Evolutionary conservation across 192 early-diverging fungal species (phyloP).

Genomic region (Oehlia diaphana): DNA sequence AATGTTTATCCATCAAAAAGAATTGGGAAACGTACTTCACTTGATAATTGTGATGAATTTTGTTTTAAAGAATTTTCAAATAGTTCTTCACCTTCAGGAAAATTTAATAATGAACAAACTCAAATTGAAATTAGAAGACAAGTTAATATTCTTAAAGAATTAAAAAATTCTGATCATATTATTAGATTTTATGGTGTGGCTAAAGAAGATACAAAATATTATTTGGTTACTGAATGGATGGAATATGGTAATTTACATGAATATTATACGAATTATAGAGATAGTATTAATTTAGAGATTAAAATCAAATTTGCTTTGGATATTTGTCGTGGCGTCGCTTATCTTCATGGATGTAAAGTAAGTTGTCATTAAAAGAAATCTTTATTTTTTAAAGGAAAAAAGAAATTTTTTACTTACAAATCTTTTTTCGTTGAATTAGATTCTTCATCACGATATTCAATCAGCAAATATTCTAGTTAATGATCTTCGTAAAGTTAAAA

Average conservation of each 20-base stretch:
- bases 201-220: conserved; percentile 29
- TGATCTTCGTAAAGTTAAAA: neutral
- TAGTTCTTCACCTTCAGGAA: neutral
- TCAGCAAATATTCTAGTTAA: conserved; percentile 12
- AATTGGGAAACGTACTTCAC: neutral
- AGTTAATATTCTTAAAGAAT: conserved; percentile 16
- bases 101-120: neutral
- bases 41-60: neutral
- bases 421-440: neutral
- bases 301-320: conserved; percentile 41
- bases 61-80: neutral
- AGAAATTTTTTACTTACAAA: neutral
- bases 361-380: no score
- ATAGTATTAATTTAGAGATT: neutral
- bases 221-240: conserved; percentile 42
- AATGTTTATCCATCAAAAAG: neutral
- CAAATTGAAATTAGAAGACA: neutral
- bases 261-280: conserved; percentile 32
- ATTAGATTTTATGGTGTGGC: conserved; percentile 15
- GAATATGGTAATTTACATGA: conserved; percentile 40
- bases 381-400: neutral
- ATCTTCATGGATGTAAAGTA: conserved; percentile 31
- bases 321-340: conserved; percentile 39
- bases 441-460: conserved; percentile 27
- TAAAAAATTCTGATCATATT: conserved; percentile 18